Base-by-base conservation (phyloP, 1,139 yeast species). In the Pichia sp. region DNA sequence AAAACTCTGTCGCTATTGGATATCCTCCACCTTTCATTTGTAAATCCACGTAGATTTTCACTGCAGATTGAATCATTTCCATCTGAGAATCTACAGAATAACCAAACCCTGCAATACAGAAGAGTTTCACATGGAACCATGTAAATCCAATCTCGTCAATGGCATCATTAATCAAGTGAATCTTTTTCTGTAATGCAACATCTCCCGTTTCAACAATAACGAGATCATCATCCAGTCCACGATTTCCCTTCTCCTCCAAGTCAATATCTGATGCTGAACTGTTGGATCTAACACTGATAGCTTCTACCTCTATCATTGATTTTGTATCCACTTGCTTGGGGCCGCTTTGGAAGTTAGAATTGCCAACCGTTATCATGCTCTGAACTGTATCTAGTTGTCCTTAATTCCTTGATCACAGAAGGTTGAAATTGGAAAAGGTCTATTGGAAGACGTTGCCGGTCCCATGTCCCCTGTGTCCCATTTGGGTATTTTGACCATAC, bases 61-160 rank as follows among this genome's bases (percentile, higher is more conserved):
- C 72, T 2, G 72, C 60, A 12, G 68, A 56, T 43, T 69, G 74
- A 36, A 70, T 51, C 51, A 63, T 60, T 26, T 66, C 67, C 45
- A 77, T 59, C 50, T 74, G 75, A 14, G 80, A 72, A 51, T 77
- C 83, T 21, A 73, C 76, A 6, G 77, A 71, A 49, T 77, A 76
- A 13, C 84, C 84, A 67, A 74, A 67, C 14, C 83, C 83, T 41
- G 70, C 71, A 25, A 72, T 51, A 46, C 53, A 62, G 48, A 71
- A 63, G 29, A 67, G 52, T 41, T 64, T 63, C 29, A 60, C 51
- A 41, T 69, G 74, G 46, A 64, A 66, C 66, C 66, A 58, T 3
- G 75, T 69, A 52, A 70, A 66, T 0, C 76, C 76, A 17, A 70
- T 67, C 41, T 70, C 72, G 46, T 70, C 74, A 22, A 70, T 55